These are phyloP conservation scores for Pleurotus tuber-regium DNA, from an alignment of 768 basidiomycete genomes.

Conservation along the genomic window DNA sequence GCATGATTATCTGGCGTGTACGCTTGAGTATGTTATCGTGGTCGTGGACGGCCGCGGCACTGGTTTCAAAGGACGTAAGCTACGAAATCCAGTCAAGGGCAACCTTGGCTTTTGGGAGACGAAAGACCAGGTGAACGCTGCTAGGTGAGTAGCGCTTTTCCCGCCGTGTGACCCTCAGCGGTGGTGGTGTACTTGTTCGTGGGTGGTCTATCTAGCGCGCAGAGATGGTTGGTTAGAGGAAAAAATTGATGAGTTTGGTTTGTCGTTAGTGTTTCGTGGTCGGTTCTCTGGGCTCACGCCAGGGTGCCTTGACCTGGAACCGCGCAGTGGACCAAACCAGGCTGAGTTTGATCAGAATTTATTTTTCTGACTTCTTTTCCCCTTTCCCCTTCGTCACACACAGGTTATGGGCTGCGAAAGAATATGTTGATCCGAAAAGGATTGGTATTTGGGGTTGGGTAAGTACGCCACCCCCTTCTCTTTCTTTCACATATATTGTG, in stretches of 20 bases:
- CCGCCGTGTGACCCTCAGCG: slow-evolving; percentile 4
- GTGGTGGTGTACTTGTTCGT: neutral
- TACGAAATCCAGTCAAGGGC: slow-evolving; percentile 86
- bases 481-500: neutral
- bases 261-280: slow-evolving; percentile 1
- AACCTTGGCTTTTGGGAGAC: slow-evolving; percentile 91
- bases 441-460: slow-evolving; percentile 99
- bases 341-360: neutral
- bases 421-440: slow-evolving; percentile 83
- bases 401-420: slow-evolving; percentile 81
- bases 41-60: slow-evolving; percentile 93
- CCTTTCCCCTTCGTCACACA: neutral
- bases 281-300: slow-evolving; percentile 4
- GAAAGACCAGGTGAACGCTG: slow-evolving; percentile 85
- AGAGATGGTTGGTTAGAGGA: slow-evolving; percentile 1
- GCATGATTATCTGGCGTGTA: slow-evolving; percentile 83
- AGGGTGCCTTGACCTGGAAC: slow-evolving; percentile 10
- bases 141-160: slow-evolving; percentile 51
- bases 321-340: slow-evolving; percentile 1
- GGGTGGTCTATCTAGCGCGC: slow-evolving; percentile 2
- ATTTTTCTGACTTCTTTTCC: slow-evolving; percentile 2
- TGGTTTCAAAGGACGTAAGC: slow-evolving; percentile 79
- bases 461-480: slow-evolving; percentile 24
- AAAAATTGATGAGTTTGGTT: slow-evolving; percentile 11
- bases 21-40: slow-evolving; percentile 82